Conservation (phyloP, 2,329 filamentous ascomycete species). For the Amphichorda felina region DNA sequence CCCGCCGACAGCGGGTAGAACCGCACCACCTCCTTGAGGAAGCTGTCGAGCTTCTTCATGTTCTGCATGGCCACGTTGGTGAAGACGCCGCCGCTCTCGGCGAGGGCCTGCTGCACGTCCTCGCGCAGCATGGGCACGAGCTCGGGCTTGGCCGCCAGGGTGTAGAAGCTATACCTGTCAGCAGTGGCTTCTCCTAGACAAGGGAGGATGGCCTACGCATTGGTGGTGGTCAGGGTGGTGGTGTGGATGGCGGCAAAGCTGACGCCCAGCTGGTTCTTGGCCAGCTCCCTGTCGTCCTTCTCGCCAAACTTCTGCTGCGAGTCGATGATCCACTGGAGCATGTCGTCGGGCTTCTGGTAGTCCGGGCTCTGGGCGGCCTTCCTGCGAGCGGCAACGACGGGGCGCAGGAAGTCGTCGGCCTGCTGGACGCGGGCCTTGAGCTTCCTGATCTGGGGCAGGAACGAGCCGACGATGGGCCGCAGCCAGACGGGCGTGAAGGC, state of each 20-base stretch:
- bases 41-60: slow-evolving; percentile 27
- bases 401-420: slow-evolving; percentile 20
- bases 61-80: slow-evolving; percentile 22
- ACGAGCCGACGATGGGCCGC: slow-evolving; percentile 17
- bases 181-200: not conserved
- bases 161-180: slow-evolving; percentile 27
- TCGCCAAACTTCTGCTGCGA: slow-evolving; percentile 19
- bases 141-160: slow-evolving; percentile 36
- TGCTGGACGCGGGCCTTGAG: slow-evolving; percentile 17
- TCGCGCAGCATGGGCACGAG: slow-evolving; percentile 36
- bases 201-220: slow-evolving; percentile 17
- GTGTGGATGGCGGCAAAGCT: slow-evolving; percentile 40
- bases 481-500: slow-evolving; percentile 15
- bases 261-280: slow-evolving; percentile 28
- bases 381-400: slow-evolving; percentile 19
- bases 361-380: slow-evolving; percentile 6
- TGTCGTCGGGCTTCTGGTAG: slow-evolving; percentile 27
- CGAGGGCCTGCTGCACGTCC: slow-evolving; percentile 30
- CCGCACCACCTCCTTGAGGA: slow-evolving; percentile 24
- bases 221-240: slow-evolving; percentile 31
- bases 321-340: slow-evolving; percentile 34
- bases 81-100: slow-evolving; percentile 18
- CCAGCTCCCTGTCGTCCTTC: slow-evolving; percentile 20
- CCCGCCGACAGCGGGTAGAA: slow-evolving; percentile 16
- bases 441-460: slow-evolving; percentile 20